phyloP scores from a whole-genome alignment of 106 monocot species.

The Apostasia shenzhenica region DNA sequence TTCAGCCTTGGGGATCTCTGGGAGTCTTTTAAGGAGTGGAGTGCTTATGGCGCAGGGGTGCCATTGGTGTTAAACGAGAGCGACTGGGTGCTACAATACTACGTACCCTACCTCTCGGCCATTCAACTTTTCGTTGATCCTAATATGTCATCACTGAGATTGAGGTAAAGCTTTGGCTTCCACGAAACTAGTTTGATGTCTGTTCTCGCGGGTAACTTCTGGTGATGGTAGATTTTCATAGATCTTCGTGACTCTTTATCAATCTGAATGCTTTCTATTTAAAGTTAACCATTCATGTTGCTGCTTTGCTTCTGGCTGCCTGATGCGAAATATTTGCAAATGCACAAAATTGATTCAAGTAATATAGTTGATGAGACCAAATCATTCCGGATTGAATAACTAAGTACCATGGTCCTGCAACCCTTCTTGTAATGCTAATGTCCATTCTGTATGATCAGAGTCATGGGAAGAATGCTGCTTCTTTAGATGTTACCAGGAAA shows the following conservation, averaged over 20 bases:
- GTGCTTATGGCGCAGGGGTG: conserved; percentile 62
- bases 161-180: conserved; percentile 20
- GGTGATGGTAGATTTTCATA: background rate
- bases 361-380: no score
- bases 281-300: background rate
- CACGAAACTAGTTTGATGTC: background rate
- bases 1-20: conserved; percentile 57
- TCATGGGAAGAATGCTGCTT: no score
- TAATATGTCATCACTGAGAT: conserved; percentile 12
- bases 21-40: conserved; percentile 53
- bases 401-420: no score
- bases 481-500: no score
- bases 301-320: background rate
- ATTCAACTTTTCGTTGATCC: conserved; percentile 43
- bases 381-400: no score
- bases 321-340: no score
- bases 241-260: background rate
- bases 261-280: background rate
- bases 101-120: conserved; percentile 56
- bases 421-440: no score
- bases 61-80: conserved; percentile 46
- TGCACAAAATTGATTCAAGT: no score
- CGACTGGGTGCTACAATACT: conserved; percentile 53
- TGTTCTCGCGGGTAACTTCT: background rate
- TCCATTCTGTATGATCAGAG: no score